Evolutionary conservation across 495 filamentous ascomycete genomes (phyloP).

Genomic region (Penicillium riverlandense): DNA sequence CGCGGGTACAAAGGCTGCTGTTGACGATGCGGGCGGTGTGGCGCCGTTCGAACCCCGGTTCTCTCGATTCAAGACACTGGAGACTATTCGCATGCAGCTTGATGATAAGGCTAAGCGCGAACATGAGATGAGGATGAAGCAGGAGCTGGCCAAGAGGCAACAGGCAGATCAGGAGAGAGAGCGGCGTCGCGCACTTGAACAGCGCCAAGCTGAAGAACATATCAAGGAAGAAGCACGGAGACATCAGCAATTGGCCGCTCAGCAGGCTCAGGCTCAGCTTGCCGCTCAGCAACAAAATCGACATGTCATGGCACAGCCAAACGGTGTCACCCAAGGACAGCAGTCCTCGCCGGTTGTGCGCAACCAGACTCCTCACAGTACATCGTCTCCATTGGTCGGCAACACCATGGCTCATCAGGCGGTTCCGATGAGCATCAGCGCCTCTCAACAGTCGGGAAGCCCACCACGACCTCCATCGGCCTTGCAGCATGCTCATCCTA

Average conservation of each 20-base stretch:
- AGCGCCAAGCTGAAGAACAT: conserved; percentile 43
- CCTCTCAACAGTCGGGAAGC: conserved; percentile 68
- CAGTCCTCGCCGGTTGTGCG: conserved; percentile 74
- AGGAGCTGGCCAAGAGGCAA: conserved; percentile 39
- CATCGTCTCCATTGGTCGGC: conserved; percentile 68
- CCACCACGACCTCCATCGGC: conserved; percentile 73
- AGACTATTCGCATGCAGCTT: conserved; percentile 71
- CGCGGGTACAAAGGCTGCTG: conserved; percentile 52
- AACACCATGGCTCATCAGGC: conserved; percentile 42
- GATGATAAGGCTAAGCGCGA: conserved; percentile 61
- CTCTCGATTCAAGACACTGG: conserved; percentile 82
- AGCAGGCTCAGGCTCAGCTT: conserved; percentile 46
- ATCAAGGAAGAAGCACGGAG: conserved; percentile 39
- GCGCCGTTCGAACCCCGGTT: conserved; percentile 77
- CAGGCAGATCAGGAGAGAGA: conserved; percentile 42
- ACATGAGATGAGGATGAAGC: conserved; percentile 56
- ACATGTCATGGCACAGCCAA: conserved; percentile 43
- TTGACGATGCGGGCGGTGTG: conserved; percentile 65
- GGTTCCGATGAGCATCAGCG: conserved; percentile 75
- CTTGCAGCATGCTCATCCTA: conserved; percentile 61
- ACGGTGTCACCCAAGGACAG: conserved; percentile 59
- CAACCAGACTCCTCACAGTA: conserved; percentile 70
- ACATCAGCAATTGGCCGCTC: conserved; percentile 30
- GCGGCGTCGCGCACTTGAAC: conserved; percentile 31
- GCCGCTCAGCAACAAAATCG: conserved; percentile 40